These are phyloP conservation scores for Solanum gandarillasii DNA, from an alignment of 257 asterid genomes.

Conservation along the genomic window DNA sequence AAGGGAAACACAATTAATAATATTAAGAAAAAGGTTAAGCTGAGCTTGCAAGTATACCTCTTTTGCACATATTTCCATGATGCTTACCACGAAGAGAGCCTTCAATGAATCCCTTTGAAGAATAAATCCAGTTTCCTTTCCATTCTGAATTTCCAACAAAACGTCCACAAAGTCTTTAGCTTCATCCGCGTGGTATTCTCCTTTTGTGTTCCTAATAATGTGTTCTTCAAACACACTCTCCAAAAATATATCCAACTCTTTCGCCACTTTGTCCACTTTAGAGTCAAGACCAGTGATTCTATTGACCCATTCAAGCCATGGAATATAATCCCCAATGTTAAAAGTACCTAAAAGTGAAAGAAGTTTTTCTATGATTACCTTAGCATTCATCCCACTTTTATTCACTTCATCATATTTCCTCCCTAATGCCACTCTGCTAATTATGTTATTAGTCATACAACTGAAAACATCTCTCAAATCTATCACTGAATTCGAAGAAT, in stretches of 20 bases:
- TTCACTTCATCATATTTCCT: conserved; percentile 17
- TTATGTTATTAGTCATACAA: conserved; percentile 13
- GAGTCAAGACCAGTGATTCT: not conserved
- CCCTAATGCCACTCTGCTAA: conserved; percentile 36
- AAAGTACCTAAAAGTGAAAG: not conserved
- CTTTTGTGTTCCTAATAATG: not conserved
- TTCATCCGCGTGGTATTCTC: not conserved
- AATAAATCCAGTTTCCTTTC: not conserved
- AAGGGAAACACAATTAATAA: not conserved
- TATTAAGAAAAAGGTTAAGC: no score
- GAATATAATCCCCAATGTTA: not conserved
- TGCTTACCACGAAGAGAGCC: not conserved
- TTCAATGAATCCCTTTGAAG: not conserved
- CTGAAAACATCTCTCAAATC: conserved; percentile 20
- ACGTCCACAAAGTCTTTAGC: not conserved
- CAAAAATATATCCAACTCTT: not conserved
- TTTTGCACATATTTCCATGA: no score
- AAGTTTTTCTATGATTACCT: conserved; percentile 4
- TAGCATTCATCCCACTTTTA: conserved; percentile 12
- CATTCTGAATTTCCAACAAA: not conserved
- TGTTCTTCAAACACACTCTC: conserved; percentile 6
- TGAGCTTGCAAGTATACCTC: no score
- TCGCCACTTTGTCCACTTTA: not conserved
- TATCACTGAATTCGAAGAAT: not conserved
- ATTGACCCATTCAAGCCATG: conserved; percentile 5